A percentile compares a stretch with the other conserved stretches of the same genome.
These are phyloP conservation scores for Beauveria scarabaeidicola DNA, from an alignment of 2,329 filamentous ascomycete genomes.

Conservation along the genomic window DNA sequence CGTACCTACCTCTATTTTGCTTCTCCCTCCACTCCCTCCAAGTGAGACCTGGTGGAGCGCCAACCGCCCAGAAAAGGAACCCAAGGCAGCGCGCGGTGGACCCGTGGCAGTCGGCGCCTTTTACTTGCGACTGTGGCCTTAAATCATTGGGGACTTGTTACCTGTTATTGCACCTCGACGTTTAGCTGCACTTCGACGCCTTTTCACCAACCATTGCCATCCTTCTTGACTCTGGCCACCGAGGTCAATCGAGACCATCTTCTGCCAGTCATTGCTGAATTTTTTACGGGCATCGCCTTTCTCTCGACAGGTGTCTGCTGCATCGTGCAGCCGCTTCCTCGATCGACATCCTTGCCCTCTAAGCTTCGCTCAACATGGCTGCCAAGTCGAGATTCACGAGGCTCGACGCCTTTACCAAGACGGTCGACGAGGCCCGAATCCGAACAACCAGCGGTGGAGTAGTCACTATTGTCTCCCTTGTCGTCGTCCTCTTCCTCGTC, in stretches of 20 bases:
- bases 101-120: conserved; percentile 6
- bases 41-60: too few species aligned
- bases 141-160: conserved; percentile 10
- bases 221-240: conserved; percentile 17
- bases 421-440: conserved; percentile 93
- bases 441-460: conserved; percentile 93
- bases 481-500: conserved; percentile 80
- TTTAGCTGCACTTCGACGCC: conserved; percentile 1
- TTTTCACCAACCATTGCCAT: background rate
- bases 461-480: conserved; percentile 82
- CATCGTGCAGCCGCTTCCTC: background rate
- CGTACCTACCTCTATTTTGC: too few species aligned
- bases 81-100: background rate
- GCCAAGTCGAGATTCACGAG: conserved; percentile 88
- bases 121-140: conserved; percentile 31
- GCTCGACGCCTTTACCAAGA: conserved; percentile 98
- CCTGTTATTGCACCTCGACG: background rate
- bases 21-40: too few species aligned
- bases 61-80: background rate
- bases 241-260: conserved; percentile 12
- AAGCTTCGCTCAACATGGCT: conserved; percentile 51
- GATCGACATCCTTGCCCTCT: background rate
- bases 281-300: background rate
- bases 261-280: background rate
- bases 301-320: background rate